These are phyloP conservation scores for Saccharomyces pastorianus DNA, from an alignment of 1,139 yeast genomes.

Conservation along the genomic window DNA sequence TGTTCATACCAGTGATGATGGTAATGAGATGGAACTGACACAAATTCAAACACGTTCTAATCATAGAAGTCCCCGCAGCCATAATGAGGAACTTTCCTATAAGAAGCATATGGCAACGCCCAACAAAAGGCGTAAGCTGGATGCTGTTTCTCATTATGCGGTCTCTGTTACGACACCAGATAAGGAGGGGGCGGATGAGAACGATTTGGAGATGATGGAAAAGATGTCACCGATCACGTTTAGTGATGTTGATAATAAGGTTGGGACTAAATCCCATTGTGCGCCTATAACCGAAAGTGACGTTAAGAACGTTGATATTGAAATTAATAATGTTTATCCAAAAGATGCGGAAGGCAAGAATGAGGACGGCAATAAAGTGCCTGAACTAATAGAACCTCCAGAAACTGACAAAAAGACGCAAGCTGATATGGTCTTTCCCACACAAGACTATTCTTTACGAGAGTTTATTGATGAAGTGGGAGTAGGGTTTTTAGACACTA, in stretches of 20 bases:
- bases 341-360: not conserved
- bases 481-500: conserved; percentile 42
- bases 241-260: conserved; percentile 7
- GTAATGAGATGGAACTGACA: conserved; percentile 5
- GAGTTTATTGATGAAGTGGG: conserved; percentile 41
- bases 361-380: not conserved
- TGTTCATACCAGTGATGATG: conserved; percentile 1
- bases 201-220: conserved; percentile 22
- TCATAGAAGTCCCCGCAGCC: not conserved
- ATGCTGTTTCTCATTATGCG: conserved; percentile 3
- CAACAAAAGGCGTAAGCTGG: conserved; percentile 9
- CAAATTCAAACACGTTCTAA: conserved; percentile 1
- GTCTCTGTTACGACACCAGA: conserved; percentile 4
- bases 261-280: not conserved
- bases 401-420: not conserved
- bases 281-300: not conserved
- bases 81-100: not conserved
- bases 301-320: too few species aligned
- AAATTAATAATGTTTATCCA: not conserved
- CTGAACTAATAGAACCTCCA: not conserved
- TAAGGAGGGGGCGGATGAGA: not conserved
- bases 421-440: not conserved
- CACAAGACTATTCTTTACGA: conserved; percentile 10
- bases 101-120: not conserved
- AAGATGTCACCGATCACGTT: conserved; percentile 28